Base-by-base conservation (phyloP, 2,329 filamentous ascomycete genomes). In the Aspergillus sp. region DNA sequence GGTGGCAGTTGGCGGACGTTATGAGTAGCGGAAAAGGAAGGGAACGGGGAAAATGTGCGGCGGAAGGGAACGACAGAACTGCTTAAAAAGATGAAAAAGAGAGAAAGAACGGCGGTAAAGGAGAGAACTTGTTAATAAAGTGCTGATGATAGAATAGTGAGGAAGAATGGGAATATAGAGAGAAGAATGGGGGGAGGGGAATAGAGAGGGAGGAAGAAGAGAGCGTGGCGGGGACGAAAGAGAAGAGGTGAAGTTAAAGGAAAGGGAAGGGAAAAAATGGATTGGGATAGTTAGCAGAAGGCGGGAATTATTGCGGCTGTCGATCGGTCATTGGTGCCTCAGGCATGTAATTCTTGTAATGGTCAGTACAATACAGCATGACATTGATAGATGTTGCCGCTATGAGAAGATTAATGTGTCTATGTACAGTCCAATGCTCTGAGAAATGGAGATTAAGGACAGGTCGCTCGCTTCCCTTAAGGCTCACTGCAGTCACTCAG, bases 11-110 rank as follows among this genome's bases (percentile, higher is more conserved):
- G 10, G 25, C 25, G 25, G 25, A 30, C 10, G 25, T 30, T 12
- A 30, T 30, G 25, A 30, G 25, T 30, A 30, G 25, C 25, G 25
- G 38, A 41, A 43, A 48, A 39, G 39, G 44, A 50, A n/a, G 44
- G 49, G 50, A 17, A 41, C 20, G 44, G 44, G 41, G 39, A 38
- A 46, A 46, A 41, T 35, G 42, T 41, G 45, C 39, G 44, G 44
- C 46, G 25, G 25, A 51, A 53, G 51, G 52, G 54, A 55, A 52
- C 46, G 53, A 55, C 49, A 50, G 33, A 37, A 37, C n/a, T 37
- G 33, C 33, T 15, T 19, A 49, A 51, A 53, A 42, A 41, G 49
- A 52, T 41, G 47, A 44, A 44, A 47, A 53, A 50, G 32, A 43
- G 45, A 44, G 23, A 43, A 25, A 45, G 43, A 53, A 45, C 38